Evolutionary conservation across 345 rosid species (phyloP), one percentile per base, ranked within the genome.

Genomic region (Eucalyptus cloeziana): DNA sequence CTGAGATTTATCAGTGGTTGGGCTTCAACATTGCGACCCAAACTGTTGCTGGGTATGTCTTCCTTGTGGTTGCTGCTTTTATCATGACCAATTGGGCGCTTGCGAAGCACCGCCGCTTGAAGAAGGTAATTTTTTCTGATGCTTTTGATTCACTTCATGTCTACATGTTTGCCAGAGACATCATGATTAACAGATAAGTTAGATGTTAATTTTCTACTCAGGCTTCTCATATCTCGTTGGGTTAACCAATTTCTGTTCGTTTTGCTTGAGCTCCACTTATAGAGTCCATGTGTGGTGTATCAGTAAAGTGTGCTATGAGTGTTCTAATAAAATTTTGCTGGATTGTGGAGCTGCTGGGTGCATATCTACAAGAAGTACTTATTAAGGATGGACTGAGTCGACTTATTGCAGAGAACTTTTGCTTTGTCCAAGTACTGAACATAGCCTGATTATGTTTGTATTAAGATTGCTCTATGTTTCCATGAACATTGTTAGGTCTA

Each of bases 51-150:
- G 99, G 99, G 87, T 98, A 96, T 31, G 86, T 97, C 85, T 98
- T 98, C 92, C 95, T 96, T 30, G 92, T 93, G 89, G 99, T 97
- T 86, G 99, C 99, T 1, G 37, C 98, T 90, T 25, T 85, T 43
- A 98, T 97, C 93, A 98, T 98, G 99, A 95, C 97, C 86, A 98
- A 97, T 44, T 98, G 99, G 99, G 99, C 99, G 88, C 97, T 98
- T 60, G 95, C 97, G 71, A 98, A 98, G 95, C 99, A 98, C 90
- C 93, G 95, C 25, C 95, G 99, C 58, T 90, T 98, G 94, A 97
- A 91, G 93, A 96, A 98, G 99, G 99, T 97, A 94, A 89, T 54
- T 79, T 49, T 52, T 7, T 76, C 45, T 19, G 25, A 76, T 12
- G 15, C 27, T 19, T 44, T 37, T 37, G 14, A 21, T 43, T 76